Base-by-base conservation (phyloP, 768 basidiomycete species). In the Pleurotus ostreatus region DNA sequence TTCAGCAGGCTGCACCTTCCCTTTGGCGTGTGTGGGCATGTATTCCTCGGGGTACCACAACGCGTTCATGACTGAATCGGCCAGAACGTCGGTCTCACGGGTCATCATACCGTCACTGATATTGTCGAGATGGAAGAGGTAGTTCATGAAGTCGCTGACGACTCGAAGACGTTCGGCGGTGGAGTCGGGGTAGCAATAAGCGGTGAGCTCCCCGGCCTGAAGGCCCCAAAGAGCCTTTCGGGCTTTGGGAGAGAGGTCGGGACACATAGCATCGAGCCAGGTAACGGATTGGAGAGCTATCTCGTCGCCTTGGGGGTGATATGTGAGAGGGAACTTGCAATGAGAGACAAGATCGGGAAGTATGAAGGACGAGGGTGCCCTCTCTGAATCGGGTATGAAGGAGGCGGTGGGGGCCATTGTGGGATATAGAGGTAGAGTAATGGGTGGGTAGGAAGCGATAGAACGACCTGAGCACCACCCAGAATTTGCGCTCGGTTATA, bases 71-170 rank as follows among this genome's bases (percentile, higher is more conserved):
- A 90, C 85, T 34, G 83, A 77, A 63, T 84, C 72, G 26, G 84
- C 78, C 53, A 88, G 72, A 15, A 75, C 72, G 59, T 78, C 75
- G 4, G 85, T 83, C 49, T 84, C 81, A 30, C 77, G 73, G 54
- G 80, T 79, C 75, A 85, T 81, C 85, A 89, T 87, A 51, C 86
- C 86, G 64, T 91, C 88, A 63, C 85, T 88, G 65, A 91, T 80
- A 65, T 92, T 84, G 65, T 92, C 89, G 37, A 81, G 61, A 63
- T 80, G 79, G 65, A 81, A 81, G 5, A 81, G 70, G 56, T 80
- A 81, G 59, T 75, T 80, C 82, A 89, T 79, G 62, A 86, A 88
- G 68, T 89, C 87, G 2, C 81, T 79, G 59, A 84, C 78, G 59
- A 85, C 79, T 26, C 83, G 81, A 40, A 89, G 78, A 48, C 81